Conservation (phyloP, 1,139 yeast species). For the Protomyces pachydermus region DNA sequence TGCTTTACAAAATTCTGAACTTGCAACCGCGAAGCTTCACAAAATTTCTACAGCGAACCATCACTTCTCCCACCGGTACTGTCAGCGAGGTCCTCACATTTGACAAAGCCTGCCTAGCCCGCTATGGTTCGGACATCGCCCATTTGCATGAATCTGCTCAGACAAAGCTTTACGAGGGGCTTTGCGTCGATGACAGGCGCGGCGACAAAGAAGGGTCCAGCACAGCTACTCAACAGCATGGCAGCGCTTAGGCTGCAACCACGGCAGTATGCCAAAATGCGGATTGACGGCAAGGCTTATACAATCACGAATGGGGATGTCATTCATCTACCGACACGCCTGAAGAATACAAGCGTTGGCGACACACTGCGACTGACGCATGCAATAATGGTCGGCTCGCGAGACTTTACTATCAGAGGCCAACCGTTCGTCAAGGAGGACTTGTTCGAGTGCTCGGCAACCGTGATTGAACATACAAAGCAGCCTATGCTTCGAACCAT, state of each 20-base stretch:
- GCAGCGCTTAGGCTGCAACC: conserved; percentile 35
- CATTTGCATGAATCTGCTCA: neutral
- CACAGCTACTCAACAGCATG: neutral
- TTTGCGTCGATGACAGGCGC: neutral
- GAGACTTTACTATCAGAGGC: conserved; percentile 59
- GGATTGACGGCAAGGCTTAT: conserved; percentile 78
- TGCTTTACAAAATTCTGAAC: too few relatives aligned
- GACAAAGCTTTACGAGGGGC: neutral
- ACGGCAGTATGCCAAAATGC: conserved; percentile 63
- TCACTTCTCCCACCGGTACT: too few relatives aligned
- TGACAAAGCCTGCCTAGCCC: too few relatives aligned
- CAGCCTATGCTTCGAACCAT: conserved; percentile 69
- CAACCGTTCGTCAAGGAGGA: conserved; percentile 34
- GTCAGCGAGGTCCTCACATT: too few relatives aligned
- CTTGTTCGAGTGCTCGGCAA: conserved; percentile 63
- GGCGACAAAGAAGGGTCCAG: neutral
- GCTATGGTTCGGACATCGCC: too few relatives aligned
- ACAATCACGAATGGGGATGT: conserved; percentile 88
- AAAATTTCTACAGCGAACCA: too few relatives aligned
- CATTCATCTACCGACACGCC: conserved; percentile 49
- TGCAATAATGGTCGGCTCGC: conserved; percentile 77
- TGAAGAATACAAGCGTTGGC: conserved; percentile 75
- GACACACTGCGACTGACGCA: conserved; percentile 67
- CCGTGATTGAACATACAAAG: conserved; percentile 78
- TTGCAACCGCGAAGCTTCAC: too few relatives aligned